Conservation (phyloP, 2,329 filamentous ascomycete genomes). For the Penicillium expansum region DNA sequence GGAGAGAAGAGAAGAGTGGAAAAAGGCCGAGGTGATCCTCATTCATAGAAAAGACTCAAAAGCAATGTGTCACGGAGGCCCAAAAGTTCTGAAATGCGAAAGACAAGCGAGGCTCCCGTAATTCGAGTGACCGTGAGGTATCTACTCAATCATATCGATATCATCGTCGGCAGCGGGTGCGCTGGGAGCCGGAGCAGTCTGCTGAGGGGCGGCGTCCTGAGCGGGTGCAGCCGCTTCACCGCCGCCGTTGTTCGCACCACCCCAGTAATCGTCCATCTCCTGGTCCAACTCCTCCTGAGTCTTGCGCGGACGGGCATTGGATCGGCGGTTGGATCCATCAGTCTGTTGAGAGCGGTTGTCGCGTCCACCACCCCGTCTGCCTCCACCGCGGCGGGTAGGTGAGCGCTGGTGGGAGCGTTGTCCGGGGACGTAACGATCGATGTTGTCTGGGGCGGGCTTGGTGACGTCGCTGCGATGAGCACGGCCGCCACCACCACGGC, state of each 20-base stretch:
- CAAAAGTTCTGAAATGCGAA: background rate
- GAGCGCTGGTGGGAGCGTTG: constrained; percentile 44
- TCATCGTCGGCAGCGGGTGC: constrained; percentile 49
- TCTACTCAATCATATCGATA: constrained; percentile 68
- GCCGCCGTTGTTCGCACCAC: constrained; percentile 41
- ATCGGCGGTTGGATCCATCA: constrained; percentile 35
- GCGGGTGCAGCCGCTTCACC: constrained; percentile 37
- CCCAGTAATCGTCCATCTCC: constrained; percentile 97
- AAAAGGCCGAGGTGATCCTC: background rate
- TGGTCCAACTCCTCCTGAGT: constrained; percentile 89
- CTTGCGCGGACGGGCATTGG: constrained; percentile 66
- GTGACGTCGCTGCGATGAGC: constrained; percentile 53
- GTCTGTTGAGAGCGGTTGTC: constrained; percentile 32
- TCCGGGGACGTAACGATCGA: constrained; percentile 77
- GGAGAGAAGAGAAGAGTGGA: background rate
- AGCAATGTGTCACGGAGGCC: background rate
- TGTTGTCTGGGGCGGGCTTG: constrained; percentile 61
- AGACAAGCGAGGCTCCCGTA: background rate
- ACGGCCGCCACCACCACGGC: constrained; percentile 42
- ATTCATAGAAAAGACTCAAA: background rate
- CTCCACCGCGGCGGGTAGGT: constrained; percentile 45
- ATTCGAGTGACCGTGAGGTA: background rate
- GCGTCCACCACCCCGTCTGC: constrained; percentile 49
- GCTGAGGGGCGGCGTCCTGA: constrained; percentile 23
- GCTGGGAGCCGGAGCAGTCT: constrained; percentile 29